Evolutionary conservation across 2,329 filamentous ascomycete species (phyloP).

Genomic region (Fusarium nisikadoi): DNA sequence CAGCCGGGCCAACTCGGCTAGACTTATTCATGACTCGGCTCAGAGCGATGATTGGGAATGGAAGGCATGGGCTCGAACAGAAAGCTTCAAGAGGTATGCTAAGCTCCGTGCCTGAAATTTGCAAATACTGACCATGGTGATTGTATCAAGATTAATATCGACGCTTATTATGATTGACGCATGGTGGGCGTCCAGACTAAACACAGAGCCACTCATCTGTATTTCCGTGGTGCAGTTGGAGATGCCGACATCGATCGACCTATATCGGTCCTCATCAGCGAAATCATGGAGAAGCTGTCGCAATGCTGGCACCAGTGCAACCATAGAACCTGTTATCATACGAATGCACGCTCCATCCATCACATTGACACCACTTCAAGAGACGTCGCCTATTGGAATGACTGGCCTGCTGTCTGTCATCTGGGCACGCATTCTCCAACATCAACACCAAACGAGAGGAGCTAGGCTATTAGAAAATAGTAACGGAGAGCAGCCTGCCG

Average conservation of each 20-base stretch:
- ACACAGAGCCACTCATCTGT: not conserved
- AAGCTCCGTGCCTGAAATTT: accelerated
- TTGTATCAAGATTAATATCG: not conserved
- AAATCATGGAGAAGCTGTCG: not conserved
- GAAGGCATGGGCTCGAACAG: constrained; percentile 14
- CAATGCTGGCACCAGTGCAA: not conserved
- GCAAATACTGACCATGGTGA: accelerated
- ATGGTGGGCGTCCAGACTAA: not conserved
- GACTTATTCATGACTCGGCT: not conserved
- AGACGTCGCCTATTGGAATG: not conserved
- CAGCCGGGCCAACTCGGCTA: not conserved
- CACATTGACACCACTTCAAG: not conserved
- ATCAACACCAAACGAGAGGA: not conserved
- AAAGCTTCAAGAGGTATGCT: not conserved
- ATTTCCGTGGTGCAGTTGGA: not conserved
- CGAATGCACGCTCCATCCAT: not conserved
- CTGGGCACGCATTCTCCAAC: constrained; percentile 5
- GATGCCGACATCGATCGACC: not conserved
- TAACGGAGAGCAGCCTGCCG: accelerated
- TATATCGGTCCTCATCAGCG: constrained; percentile 1
- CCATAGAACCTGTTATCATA: not conserved
- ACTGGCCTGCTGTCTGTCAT: not conserved
- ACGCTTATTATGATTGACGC: not conserved
- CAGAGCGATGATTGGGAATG: not conserved
- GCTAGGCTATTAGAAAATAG: not conserved